phyloP scores from a whole-genome alignment of 23 red algal species.

The Gracilaria gracilis region DNA sequence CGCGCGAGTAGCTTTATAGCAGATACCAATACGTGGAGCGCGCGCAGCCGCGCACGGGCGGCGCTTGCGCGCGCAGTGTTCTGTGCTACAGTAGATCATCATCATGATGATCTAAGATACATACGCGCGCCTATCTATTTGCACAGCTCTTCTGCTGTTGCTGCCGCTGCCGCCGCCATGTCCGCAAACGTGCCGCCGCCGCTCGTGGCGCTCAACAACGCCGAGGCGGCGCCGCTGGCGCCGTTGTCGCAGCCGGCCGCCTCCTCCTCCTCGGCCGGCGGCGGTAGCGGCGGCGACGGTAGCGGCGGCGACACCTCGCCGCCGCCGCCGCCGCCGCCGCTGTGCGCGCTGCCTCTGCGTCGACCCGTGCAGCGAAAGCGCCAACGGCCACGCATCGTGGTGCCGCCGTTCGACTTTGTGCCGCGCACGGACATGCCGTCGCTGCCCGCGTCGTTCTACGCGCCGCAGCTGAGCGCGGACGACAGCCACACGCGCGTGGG shows the following conservation, averaged over 20 bases:
- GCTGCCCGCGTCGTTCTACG: constrained; percentile 7
- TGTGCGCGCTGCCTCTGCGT: too few relatives aligned
- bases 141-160: background rate
- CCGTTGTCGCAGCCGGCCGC: too few relatives aligned
- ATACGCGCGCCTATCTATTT: too few relatives aligned
- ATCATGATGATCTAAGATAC: too few relatives aligned
- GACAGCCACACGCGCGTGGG: background rate
- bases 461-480: background rate
- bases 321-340: background rate
- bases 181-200: background rate
- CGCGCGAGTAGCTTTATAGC: too few relatives aligned
- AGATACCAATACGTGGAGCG: too few relatives aligned
- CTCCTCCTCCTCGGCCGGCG: too few relatives aligned
- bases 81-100: too few relatives aligned
- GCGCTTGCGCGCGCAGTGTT: too few relatives aligned
- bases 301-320: background rate
- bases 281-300: too few relatives aligned
- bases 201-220: background rate
- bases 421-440: background rate
- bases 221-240: background rate
- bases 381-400: background rate
- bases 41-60: too few relatives aligned
- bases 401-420: background rate
- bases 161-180: background rate
- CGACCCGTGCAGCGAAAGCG: background rate